Evolutionary conservation across 768 basidiomycete species (phyloP).

Genomic region (Mycena haematopus): DNA sequence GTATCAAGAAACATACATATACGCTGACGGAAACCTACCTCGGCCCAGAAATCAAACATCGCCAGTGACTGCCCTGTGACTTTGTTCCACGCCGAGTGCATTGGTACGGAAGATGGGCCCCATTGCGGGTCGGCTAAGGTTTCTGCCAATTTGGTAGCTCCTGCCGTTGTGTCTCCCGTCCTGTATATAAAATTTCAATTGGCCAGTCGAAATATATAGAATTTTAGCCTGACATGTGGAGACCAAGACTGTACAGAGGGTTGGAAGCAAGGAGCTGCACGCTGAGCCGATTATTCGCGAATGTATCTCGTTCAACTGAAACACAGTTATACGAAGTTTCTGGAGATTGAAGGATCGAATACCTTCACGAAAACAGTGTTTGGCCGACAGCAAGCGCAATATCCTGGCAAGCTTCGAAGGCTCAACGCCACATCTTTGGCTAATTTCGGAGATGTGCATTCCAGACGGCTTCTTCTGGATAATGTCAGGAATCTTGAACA

Average conservation of each 20-base stretch:
- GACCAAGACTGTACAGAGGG: constrained; percentile 27
- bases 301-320: constrained; percentile 33
- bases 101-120: constrained; percentile 25
- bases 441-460: constrained; percentile 33
- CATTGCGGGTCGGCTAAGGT: constrained; percentile 25
- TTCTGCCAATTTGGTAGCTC: constrained; percentile 22
- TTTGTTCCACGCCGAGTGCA: constrained; percentile 25
- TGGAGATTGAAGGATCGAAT: not conserved
- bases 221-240: constrained; percentile 15
- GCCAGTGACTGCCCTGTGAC: constrained; percentile 17
- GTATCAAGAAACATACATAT: not conserved
- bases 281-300: constrained; percentile 37
- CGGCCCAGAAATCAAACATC: constrained; percentile 28
- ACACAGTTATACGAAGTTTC: not conserved
- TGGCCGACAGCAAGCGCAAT: constrained; percentile 35
- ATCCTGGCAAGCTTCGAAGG: constrained; percentile 36
- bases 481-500: constrained; percentile 34
- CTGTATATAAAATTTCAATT: not conserved
- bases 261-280: constrained; percentile 28
- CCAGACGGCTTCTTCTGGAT: constrained; percentile 34
- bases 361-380: constrained; percentile 40
- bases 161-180: constrained; percentile 25
- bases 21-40: constrained; percentile 3
- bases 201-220: not conserved
- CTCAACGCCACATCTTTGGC: constrained; percentile 29